These are phyloP conservation scores for Suhomyces yuchorum DNA, from an alignment of 1,139 yeast species.

Conservation along the genomic window DNA sequence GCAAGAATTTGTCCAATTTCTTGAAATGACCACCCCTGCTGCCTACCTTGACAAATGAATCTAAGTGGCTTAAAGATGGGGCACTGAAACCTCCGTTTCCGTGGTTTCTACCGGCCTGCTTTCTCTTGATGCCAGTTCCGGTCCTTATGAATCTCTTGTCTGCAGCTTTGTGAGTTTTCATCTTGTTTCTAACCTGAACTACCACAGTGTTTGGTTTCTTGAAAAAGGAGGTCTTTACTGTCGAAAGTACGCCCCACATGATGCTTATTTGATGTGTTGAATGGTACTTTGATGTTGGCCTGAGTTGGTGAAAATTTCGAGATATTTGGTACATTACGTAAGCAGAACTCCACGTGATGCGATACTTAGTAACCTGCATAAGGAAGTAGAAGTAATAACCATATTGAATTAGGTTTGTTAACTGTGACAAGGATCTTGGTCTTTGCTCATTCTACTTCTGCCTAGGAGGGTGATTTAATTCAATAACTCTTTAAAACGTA, in stretches of 20 bases:
- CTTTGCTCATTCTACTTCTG: too few relatives aligned
- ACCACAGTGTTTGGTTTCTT: slow-evolving; percentile 18
- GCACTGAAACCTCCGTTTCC: slow-evolving; percentile 90
- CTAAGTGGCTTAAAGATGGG: slow-evolving; percentile 61
- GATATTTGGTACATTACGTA: slow-evolving; percentile 1
- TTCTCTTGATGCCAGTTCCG: slow-evolving; percentile 53
- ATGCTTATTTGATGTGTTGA: not conserved
- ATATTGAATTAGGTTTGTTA: too few relatives aligned
- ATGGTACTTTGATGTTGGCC: not conserved
- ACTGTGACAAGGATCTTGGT: too few relatives aligned
- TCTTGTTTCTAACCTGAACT: slow-evolving; percentile 49
- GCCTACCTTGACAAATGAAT: slow-evolving; percentile 63
- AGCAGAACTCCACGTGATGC: not conserved
- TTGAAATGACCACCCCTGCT: slow-evolving; percentile 50
- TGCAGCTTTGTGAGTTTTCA: slow-evolving; percentile 74
- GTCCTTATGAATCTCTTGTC: slow-evolving; percentile 43
- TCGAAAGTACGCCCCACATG: slow-evolving; percentile 15
- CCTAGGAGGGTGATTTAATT: too few relatives aligned
- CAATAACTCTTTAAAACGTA: too few relatives aligned
- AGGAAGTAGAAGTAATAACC: too few relatives aligned
- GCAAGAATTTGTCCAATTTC: slow-evolving; percentile 46
- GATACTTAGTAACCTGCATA: not conserved
- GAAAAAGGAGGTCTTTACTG: slow-evolving; percentile 8
- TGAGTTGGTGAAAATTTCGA: slow-evolving; percentile 6
- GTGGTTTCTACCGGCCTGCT: slow-evolving; percentile 86